Evolutionary conservation across 1,139 yeast species (phyloP).

Genomic region (Waltiozyma sp.): DNA sequence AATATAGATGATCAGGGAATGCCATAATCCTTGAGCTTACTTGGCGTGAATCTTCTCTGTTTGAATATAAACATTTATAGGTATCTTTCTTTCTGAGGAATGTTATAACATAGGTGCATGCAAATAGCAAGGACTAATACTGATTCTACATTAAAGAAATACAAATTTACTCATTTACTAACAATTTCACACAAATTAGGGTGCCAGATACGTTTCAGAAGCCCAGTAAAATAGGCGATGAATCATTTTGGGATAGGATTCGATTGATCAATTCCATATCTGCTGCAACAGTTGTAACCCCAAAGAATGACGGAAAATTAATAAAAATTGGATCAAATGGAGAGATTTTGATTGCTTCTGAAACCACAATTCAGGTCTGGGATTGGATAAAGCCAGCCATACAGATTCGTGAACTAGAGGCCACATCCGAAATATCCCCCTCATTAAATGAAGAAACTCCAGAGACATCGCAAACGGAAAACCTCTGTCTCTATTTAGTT

Average conservation of each 20-base stretch:
- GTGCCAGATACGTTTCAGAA: neutral
- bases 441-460: neutral
- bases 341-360: conserved; percentile 31
- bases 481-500: conserved; percentile 24
- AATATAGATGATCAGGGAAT: too few species aligned
- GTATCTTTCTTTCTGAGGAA: too few species aligned
- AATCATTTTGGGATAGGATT: neutral
- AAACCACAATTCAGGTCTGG: conserved; percentile 35
- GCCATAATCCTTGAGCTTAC: too few species aligned
- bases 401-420: conserved; percentile 9
- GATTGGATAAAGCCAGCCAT: conserved; percentile 31
- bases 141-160: too few species aligned
- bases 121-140: too few species aligned
- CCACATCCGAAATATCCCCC: neutral
- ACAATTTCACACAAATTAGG: neutral
- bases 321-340: conserved; percentile 34
- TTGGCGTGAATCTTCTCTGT: too few species aligned
- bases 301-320: conserved; percentile 2
- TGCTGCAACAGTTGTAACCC: neutral
- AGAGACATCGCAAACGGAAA: conserved; percentile 5
- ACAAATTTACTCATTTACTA: neutral
- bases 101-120: too few species aligned
- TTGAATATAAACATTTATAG: too few species aligned
- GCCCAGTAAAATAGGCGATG: neutral
- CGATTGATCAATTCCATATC: neutral